phyloP scores from a whole-genome alignment of 2,329 filamentous ascomycete species.

The Nigrospora sphaerica region DNA sequence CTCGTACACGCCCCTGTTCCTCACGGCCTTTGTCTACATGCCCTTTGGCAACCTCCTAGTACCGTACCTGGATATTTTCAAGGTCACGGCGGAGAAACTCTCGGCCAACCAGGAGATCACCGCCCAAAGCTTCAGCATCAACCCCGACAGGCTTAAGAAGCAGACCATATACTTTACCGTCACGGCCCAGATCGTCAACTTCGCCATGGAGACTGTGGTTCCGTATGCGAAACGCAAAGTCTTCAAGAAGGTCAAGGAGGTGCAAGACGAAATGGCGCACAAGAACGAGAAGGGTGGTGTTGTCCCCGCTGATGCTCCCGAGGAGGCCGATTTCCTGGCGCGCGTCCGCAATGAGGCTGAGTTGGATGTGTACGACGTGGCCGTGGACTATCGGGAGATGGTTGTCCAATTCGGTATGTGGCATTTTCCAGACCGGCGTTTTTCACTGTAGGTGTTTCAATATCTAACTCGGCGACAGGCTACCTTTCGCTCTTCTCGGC shows the following conservation, averaged over 20 bases:
- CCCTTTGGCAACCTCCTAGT: constrained; percentile 81
- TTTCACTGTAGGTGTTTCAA: background rate
- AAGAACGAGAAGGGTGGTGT: constrained; percentile 36
- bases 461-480: constrained; percentile 36
- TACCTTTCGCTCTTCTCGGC: constrained; percentile 89
- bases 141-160: constrained; percentile 73
- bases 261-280: constrained; percentile 53
- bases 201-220: constrained; percentile 76
- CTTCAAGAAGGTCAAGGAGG: constrained; percentile 71
- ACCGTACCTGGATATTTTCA: constrained; percentile 80
- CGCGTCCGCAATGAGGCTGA: constrained; percentile 79
- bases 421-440: background rate
- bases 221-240: constrained; percentile 77
- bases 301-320: constrained; percentile 57
- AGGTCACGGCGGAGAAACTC: constrained; percentile 65
- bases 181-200: constrained; percentile 84
- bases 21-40: constrained; percentile 91
- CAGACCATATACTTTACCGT: constrained; percentile 97
- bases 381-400: constrained; percentile 89
- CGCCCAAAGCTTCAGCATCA: constrained; percentile 66
- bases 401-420: constrained; percentile 64
- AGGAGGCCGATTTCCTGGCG: constrained; percentile 73
- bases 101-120: constrained; percentile 67
- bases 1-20: constrained; percentile 84
- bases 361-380: constrained; percentile 81